phyloP scores from a whole-genome alignment of 192 early-diverging fungal species.

The Dispira parvispora region DNA sequence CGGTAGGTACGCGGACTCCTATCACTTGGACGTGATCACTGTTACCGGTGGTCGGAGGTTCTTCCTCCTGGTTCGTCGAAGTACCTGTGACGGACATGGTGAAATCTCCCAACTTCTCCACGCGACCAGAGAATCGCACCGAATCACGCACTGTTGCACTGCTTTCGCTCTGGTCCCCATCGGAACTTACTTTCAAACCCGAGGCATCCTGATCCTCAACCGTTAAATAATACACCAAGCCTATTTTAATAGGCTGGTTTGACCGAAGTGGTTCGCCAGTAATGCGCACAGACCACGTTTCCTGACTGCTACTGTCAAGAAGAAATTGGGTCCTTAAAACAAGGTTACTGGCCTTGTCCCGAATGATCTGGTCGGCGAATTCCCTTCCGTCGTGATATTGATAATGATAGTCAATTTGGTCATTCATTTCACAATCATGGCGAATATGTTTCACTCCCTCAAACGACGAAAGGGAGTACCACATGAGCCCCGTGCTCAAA shows the following conservation, averaged over 20 bases:
- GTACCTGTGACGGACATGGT: conserved; percentile 17
- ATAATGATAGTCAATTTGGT: conserved; percentile 70
- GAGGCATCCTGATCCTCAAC: conserved; percentile 55
- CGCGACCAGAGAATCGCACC: conserved; percentile 30
- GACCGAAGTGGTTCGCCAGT: conserved; percentile 36
- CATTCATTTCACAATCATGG: conserved; percentile 83
- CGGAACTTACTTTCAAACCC: conserved; percentile 18
- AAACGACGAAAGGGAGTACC: conserved; percentile 57
- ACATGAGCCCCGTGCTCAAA: conserved; percentile 83
- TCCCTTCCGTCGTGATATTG: conserved; percentile 67
- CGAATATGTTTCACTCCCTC: conserved; percentile 46
- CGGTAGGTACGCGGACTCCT: conserved; percentile 15
- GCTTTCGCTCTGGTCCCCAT: background rate
- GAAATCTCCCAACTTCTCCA: conserved; percentile 57
- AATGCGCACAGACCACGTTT: conserved; percentile 45
- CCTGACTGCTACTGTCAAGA: conserved; percentile 38
- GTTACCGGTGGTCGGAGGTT: background rate
- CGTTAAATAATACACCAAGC: conserved; percentile 61
- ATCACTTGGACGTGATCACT: conserved; percentile 13
- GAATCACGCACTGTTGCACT: conserved; percentile 13
- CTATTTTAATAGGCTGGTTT: conserved; percentile 26
- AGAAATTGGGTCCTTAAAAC: conserved; percentile 55
- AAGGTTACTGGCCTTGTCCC: conserved; percentile 46
- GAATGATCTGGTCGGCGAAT: conserved; percentile 60
- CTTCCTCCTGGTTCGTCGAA: conserved; percentile 14